phyloP scores from a whole-genome alignment of 371 early-diverging fungal species.

The Mucor irregularis region DNA sequence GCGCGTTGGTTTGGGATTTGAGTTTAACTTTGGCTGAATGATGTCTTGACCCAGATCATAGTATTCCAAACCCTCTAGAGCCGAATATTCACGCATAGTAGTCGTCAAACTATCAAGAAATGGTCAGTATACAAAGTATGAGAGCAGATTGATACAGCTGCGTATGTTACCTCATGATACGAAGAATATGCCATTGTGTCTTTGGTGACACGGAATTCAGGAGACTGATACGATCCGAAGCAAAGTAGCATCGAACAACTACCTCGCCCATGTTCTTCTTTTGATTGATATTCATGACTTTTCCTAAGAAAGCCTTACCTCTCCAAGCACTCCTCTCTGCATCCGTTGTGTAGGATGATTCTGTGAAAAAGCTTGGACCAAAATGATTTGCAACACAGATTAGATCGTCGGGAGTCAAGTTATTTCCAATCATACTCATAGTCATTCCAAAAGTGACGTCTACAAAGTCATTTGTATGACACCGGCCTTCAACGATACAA shows the following conservation, averaged over 20 bases:
- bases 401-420: conserved; percentile 44
- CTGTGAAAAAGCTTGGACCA: conserved; percentile 40
- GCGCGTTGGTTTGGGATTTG: conserved; percentile 21
- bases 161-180: conserved; percentile 37
- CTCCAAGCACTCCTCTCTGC: conserved; percentile 17
- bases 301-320: conserved; percentile 57
- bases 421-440: conserved; percentile 25
- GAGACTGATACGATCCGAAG: conserved; percentile 38
- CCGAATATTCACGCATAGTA: conserved; percentile 81
- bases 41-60: conserved; percentile 68
- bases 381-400: conserved; percentile 49
- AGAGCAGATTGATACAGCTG: no score
- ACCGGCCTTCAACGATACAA: conserved; percentile 52
- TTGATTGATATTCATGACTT: conserved; percentile 51
- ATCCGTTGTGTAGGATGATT: not conserved
- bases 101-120: conserved; percentile 65
- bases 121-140: not conserved
- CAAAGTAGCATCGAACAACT: conserved; percentile 49
- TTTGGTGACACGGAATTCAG: conserved; percentile 50
- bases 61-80: conserved; percentile 67
- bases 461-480: conserved; percentile 74
- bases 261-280: conserved; percentile 49
- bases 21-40: conserved; percentile 51
- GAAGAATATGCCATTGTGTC: conserved; percentile 36
- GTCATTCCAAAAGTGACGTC: conserved; percentile 62